These are phyloP conservation scores for Dendrobium catenatum DNA, from an alignment of 106 monocot genomes.

Conservation along the genomic window DNA sequence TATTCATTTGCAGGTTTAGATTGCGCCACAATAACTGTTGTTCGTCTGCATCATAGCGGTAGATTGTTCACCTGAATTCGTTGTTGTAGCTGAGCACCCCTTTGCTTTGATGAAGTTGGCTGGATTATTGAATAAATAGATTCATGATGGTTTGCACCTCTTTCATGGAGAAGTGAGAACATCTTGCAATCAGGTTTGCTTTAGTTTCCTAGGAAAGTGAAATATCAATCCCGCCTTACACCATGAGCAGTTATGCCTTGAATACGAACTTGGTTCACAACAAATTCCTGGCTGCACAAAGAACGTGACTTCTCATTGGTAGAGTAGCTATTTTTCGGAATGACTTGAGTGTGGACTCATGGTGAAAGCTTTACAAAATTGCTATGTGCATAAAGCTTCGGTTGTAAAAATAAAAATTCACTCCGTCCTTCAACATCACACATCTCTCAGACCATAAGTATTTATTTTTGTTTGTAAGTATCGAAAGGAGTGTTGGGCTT, in stretches of 20 bases:
- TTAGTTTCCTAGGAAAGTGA: not conserved
- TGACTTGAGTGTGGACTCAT: not conserved
- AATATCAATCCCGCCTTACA: not conserved
- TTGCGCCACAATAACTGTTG: not conserved
- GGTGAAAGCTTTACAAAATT: conserved; percentile 12
- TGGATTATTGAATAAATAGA: conserved; percentile 3
- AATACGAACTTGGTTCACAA: not conserved
- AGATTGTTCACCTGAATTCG: conserved; percentile 1
- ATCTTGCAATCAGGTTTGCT: not conserved
- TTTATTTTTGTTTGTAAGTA: not conserved
- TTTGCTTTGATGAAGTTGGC: not conserved
- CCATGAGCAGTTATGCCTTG: not conserved
- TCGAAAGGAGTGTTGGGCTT: not conserved
- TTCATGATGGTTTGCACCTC: not conserved
- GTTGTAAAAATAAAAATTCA: not conserved
- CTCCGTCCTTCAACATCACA: too few species aligned
- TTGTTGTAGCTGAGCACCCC: not conserved
- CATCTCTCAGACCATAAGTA: not conserved
- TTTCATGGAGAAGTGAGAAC: conserved; percentile 1
- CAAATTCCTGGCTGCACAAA: not conserved
- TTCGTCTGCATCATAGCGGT: conserved; percentile 6
- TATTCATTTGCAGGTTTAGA: conserved; percentile 19
- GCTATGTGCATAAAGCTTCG: not conserved
- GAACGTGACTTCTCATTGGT: not conserved
- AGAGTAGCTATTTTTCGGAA: too few species aligned